These are phyloP conservation scores for Ustilaginoidea virens DNA, from an alignment of 2,329 filamentous ascomycete species.

Conservation along the genomic window DNA sequence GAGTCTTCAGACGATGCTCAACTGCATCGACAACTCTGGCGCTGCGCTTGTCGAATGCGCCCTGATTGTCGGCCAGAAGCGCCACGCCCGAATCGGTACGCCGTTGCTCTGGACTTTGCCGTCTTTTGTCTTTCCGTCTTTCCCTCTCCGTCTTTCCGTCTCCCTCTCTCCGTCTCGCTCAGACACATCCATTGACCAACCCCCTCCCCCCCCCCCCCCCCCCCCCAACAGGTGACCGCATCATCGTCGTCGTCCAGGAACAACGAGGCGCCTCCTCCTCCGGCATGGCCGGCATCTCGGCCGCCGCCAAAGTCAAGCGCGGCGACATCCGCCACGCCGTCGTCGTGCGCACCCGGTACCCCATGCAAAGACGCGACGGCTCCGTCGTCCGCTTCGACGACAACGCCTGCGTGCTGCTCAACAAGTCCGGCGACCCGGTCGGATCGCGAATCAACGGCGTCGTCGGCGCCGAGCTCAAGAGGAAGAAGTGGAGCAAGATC, in stretches of 20 bases:
- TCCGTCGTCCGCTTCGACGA: constrained; percentile 89
- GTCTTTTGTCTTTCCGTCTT: background rate
- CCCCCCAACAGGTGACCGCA: constrained; percentile 87
- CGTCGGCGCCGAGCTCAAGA: constrained; percentile 75
- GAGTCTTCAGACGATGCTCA: constrained; percentile 66
- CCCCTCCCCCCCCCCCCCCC: no score
- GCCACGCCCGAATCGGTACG: constrained; percentile 75
- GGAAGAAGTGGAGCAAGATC: constrained; percentile 97
- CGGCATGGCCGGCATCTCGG: constrained; percentile 54
- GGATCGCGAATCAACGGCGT: constrained; percentile 85
- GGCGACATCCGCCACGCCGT: constrained; percentile 95
- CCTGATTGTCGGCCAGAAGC: constrained; percentile 82
- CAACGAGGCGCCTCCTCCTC: constrained; percentile 67
- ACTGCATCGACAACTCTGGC: constrained; percentile 99
- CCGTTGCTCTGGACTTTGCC: background rate
- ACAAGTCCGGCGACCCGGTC: constrained; percentile 91
- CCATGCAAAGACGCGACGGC: constrained; percentile 74
- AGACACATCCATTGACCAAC: no score
- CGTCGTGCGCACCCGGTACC: constrained; percentile 80
- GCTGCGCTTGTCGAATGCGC: constrained; percentile 94
- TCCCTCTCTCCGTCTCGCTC: no score
- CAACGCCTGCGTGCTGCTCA: constrained; percentile 94
- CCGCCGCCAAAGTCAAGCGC: constrained; percentile 82
- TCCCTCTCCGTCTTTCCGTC: no score
- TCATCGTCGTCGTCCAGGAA: constrained; percentile 95